Evolutionary conservation across 2,329 filamentous ascomycete species (phyloP).

Genomic region (Pseudogymnoascus verrucosus): DNA sequence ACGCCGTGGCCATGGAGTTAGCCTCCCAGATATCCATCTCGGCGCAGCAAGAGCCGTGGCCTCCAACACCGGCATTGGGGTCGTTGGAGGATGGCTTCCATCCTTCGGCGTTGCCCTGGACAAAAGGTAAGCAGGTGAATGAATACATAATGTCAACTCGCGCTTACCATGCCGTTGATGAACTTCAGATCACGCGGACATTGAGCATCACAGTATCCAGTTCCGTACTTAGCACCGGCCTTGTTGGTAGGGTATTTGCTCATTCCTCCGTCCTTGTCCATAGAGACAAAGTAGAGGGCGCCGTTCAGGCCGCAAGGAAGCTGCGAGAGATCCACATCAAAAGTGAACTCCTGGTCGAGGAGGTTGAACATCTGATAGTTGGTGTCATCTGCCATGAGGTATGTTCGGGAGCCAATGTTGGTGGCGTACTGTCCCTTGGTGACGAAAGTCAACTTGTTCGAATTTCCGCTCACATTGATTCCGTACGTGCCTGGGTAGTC

Average conservation of each 20-base stretch:
- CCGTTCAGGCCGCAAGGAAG: constrained; percentile 65
- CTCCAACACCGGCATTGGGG: constrained; percentile 43
- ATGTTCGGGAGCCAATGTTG: constrained; percentile 50
- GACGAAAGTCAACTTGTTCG: constrained; percentile 49
- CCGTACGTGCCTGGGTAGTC: constrained; percentile 46
- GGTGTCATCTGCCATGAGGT: constrained; percentile 53
- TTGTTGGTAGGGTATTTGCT: constrained; percentile 42
- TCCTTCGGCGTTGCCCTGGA: constrained; percentile 44
- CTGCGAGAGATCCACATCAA: constrained; percentile 62
- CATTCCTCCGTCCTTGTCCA: constrained; percentile 54
- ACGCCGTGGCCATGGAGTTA: constrained; percentile 49
- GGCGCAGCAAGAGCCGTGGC: constrained; percentile 53
- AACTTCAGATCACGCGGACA: constrained; percentile 46
- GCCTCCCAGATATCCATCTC: constrained; percentile 65
- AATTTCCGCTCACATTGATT: constrained; percentile 43
- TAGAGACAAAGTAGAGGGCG: constrained; percentile 58
- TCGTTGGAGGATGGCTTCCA: constrained; percentile 41
- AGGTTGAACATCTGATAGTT: constrained; percentile 60
- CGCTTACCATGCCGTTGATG: constrained; percentile 40
- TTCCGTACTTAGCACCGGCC: constrained; percentile 52
- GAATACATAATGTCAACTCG: constrained; percentile 26
- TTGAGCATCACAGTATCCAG: constrained; percentile 57
- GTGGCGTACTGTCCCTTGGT: constrained; percentile 37
- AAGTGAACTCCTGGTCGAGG: constrained; percentile 61
- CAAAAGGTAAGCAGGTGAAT: constrained; percentile 17